These are phyloP conservation scores for Taphrina communis DNA, from an alignment of 1,139 yeast genomes.

Conservation along the genomic window DNA sequence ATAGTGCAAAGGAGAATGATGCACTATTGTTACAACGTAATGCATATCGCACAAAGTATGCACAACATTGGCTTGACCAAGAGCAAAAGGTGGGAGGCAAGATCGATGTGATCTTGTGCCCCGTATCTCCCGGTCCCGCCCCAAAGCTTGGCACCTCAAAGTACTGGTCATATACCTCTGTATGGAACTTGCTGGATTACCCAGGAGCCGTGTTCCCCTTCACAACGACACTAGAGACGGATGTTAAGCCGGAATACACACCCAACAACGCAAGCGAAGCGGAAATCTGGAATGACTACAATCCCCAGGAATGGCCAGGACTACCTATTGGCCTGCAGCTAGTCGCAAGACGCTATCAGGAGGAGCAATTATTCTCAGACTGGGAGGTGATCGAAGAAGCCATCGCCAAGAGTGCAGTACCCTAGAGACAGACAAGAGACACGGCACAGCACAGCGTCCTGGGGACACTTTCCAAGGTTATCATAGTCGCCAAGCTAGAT, in stretches of 20 bases:
- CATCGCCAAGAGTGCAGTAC: not conserved
- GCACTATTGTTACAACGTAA: constrained; percentile 51
- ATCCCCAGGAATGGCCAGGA: constrained; percentile 63
- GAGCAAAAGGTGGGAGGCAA: constrained; percentile 25
- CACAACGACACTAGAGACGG: constrained; percentile 54
- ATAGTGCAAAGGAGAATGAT: constrained; percentile 53
- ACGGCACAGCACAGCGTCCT: no score
- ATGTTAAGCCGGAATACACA: constrained; percentile 47
- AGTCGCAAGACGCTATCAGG: constrained; percentile 64
- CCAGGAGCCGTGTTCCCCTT: constrained; percentile 64
- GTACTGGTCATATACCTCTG: constrained; percentile 62
- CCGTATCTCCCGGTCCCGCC: constrained; percentile 74
- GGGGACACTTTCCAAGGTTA: no score
- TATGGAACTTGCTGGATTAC: constrained; percentile 63
- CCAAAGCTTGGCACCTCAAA: constrained; percentile 68
- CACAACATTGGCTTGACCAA: constrained; percentile 47
- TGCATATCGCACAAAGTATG: constrained; percentile 57
- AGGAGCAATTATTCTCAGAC: constrained; percentile 54
- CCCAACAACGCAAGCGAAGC: constrained; percentile 54
- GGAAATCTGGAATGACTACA: constrained; percentile 57
- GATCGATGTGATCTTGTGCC: constrained; percentile 71
- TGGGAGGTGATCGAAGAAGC: constrained; percentile 47
- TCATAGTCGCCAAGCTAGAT: no score
- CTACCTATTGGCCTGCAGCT: constrained; percentile 72
- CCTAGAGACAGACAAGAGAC: no score